Percentiles rank a stretch among this genome's conserved stretches.
Evolutionary conservation across 306 rosid genomes (phyloP).

Genomic region (Prunus kanzakura): DNA sequence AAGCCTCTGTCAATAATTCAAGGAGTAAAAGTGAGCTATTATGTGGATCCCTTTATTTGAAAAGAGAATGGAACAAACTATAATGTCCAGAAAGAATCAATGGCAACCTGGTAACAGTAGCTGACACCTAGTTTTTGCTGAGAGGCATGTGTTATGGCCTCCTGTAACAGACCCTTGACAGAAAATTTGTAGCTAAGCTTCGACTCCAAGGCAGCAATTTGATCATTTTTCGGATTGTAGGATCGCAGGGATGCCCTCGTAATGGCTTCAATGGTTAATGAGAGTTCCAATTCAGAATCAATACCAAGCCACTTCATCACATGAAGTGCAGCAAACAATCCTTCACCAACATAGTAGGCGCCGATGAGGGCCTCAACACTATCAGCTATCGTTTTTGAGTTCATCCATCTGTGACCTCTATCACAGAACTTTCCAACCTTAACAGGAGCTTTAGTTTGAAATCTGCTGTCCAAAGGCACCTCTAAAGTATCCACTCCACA

Average conservation of each 20-base stretch:
- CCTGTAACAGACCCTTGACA: conserved; percentile 65
- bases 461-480: conserved; percentile 71
- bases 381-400: conserved; percentile 83
- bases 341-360: conserved; percentile 76
- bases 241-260: conserved; percentile 58
- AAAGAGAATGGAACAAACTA: neutral
- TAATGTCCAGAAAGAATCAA: neutral
- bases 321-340: conserved; percentile 68
- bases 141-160: conserved; percentile 78
- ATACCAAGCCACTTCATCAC: conserved; percentile 82
- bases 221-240: conserved; percentile 49
- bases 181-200: conserved; percentile 68
- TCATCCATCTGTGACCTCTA: conserved; percentile 83
- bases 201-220: conserved; percentile 53
- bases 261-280: conserved; percentile 59
- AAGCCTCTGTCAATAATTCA: conserved; percentile 65
- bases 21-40: conserved; percentile 5
- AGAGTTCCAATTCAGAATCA: conserved; percentile 56
- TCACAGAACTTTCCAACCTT: conserved; percentile 79
- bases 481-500: conserved; percentile 72
- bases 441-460: conserved; percentile 53
- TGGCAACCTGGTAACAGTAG: conserved; percentile 75
- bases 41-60: neutral
- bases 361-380: conserved; percentile 93
- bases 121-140: conserved; percentile 53